A percentile compares a stretch with the other conserved stretches of the same genome.
phyloP scores from a whole-genome alignment of 1,284 basidiomycete species.

The Sphaerobolus stellatus region DNA sequence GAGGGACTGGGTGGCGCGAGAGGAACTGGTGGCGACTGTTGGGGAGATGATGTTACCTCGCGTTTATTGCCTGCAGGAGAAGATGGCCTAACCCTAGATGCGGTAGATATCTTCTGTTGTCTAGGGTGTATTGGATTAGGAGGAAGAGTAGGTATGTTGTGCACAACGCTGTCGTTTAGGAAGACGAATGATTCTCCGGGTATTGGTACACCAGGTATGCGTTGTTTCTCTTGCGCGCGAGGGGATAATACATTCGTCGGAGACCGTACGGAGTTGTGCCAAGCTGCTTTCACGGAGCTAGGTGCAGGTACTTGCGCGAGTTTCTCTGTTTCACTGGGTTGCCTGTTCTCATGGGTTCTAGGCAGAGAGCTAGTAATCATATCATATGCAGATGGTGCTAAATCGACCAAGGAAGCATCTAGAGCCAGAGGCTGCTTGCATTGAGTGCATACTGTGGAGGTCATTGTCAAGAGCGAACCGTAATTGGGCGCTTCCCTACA shows the following conservation, averaged over 20 bases:
- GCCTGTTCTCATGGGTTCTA: conserved; percentile 40
- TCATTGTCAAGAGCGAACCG: conserved; percentile 1
- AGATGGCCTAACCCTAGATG: conserved; percentile 22
- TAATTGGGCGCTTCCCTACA: background rate
- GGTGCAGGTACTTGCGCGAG: conserved; percentile 56
- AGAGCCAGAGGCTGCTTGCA: conserved; percentile 87
- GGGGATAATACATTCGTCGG: conserved; percentile 37
- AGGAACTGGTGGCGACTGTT: conserved; percentile 36
- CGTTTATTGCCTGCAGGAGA: conserved; percentile 20
- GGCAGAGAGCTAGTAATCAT: conserved; percentile 77
- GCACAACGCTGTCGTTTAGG: conserved; percentile 77
- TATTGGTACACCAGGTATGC: conserved; percentile 48
- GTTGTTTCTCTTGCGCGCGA: conserved; percentile 55
- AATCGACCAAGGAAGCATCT: conserved; percentile 80
- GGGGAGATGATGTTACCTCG: conserved; percentile 21
- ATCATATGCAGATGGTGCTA: conserved; percentile 83
- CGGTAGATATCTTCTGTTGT: conserved; percentile 41
- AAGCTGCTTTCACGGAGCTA: conserved; percentile 56
- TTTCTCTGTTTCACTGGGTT: conserved; percentile 52
- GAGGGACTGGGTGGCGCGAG: conserved; percentile 59
- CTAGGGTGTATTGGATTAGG: conserved; percentile 36
- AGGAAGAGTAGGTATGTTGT: conserved; percentile 54
- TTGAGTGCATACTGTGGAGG: conserved; percentile 66
- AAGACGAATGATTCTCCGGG: conserved; percentile 89
- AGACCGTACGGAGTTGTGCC: conserved; percentile 54